Base-by-base conservation (phyloP, 163 green algal species). In the Coccomyxa subellipsoidea region DNA sequence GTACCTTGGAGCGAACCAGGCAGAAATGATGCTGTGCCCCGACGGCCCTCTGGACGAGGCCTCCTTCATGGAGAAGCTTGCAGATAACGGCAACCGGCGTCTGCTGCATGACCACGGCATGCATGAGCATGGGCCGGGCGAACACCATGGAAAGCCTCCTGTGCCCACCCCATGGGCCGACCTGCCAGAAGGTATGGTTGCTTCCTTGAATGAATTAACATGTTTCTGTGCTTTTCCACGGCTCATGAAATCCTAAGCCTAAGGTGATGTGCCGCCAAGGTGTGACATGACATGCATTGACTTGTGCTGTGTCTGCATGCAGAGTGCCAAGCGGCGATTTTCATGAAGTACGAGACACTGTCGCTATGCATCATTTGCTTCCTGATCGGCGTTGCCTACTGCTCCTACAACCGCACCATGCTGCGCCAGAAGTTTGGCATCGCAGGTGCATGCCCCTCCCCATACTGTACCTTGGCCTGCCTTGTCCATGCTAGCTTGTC, bases 341-440 rank as follows among this genome's bases (percentile, higher is more conserved):
- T 73, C 21, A 34, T 32, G 29, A 73, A 73, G 66, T 36, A 34
- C 66, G 21, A 10, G 27, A 73, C n/a, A 12, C n/a, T 23, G 35
- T 36, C 29, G 47, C 18, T 9, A 9, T 31, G 9, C 7, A 7
- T 77, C 15, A 2, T 78, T 3, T 66, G 38, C 29, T 54, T 37
- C n/a, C 38, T 84, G 34, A 25, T 54, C 0, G 70, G 70, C 31
- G 47, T 79, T 18, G 18, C 69, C 38, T 84, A 80, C 38, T 54
- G 31, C n/a, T n/a, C 80, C 23, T 54, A 75, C 34, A n/a, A 29
- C 3, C 40, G 80, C 18, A 76, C 18, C 35, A 38, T 70, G 32
- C 77, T 84, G 37, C 80, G 80, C 15, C 18, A 76, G 39, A 79
- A 38, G 12, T 84, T 84, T 80, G 80, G 80, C 31, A 84, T 84